Base-by-base conservation (phyloP, 345 rosid genomes). In the Trapa bicornis region DNA sequence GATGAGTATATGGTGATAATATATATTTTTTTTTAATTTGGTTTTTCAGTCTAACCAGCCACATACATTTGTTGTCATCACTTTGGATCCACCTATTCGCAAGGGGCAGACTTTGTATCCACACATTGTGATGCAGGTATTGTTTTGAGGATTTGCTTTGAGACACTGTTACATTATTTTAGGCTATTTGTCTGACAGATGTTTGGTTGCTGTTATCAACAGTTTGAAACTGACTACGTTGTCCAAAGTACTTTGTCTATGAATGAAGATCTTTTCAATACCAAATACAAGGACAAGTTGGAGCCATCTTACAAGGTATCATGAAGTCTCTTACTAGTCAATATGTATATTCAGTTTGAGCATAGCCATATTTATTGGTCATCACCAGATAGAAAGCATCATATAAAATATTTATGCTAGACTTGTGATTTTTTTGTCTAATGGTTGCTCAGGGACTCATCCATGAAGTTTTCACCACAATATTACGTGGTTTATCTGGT, bases 21-120 rank as follows among this genome's bases (percentile, higher is more conserved):
- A 14, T 22, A 22, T 22, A 22, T 22, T 22, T 22, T 22, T 22
- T 22, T 22, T 22, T 22, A 22, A 22, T 13, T 10, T 67, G 4
- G 71, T 29, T 74, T 65, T 74, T 69, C 82, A 94, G 97, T 89
- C 91, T 65, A 91, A 89, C 82, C 99, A 94, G 79, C 95, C 99
- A 12, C 97, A 89, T 73, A 89, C 99, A 2, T 85, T 89, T 85
- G 99, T 94, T 67, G 79, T 94, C 61, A 84, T 94, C 71, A 87
- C 96, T 73, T 88, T 94, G 67, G 99, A 94, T 82, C 99, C 99
- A 38, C 96, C 99, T 22, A 91, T 94, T 71, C 93, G 96, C 36
- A 94, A 94, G 79, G 99, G 99, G 68, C 96, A 89, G 80, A 94
- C 99, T 29, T 64, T 91, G 79, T 94, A 91, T 65, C 97, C 99